Conservation (phyloP, 768 basidiomycete genomes). For the Suillus hirtellus region DNA sequence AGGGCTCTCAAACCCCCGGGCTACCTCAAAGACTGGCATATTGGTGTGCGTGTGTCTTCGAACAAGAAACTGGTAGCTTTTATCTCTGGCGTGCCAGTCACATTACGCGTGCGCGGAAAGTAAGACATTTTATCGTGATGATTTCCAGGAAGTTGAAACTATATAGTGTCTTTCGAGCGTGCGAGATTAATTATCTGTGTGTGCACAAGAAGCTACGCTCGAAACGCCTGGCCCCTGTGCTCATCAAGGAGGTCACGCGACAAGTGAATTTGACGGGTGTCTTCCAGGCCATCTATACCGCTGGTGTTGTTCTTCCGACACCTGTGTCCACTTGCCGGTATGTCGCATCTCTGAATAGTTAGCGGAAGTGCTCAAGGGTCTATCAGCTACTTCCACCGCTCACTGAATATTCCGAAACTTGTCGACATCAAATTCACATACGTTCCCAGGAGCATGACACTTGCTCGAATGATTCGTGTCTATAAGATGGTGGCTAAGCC, state of each 20-base stretch:
- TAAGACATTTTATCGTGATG: conserved; percentile 39
- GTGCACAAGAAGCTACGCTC: conserved; percentile 97
- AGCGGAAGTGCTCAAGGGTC: conserved; percentile 12
- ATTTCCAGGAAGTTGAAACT: conserved; percentile 11
- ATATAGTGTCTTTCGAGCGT: conserved; percentile 62
- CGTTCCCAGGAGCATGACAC: conserved; percentile 83
- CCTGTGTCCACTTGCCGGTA: conserved; percentile 85
- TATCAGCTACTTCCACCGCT: conserved; percentile 85
- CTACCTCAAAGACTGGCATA: conserved; percentile 91
- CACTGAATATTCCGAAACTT: conserved; percentile 89
- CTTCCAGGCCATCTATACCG: conserved; percentile 98
- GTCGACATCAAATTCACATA: conserved; percentile 88
- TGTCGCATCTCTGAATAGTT: conserved; percentile 20
- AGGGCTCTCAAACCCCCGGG: conserved; percentile 97
- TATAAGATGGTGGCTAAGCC: conserved; percentile 64
- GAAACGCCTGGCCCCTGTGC: conserved; percentile 90
- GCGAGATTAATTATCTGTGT: conserved; percentile 97
- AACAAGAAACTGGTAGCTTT: conserved; percentile 96
- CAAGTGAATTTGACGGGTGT: conserved; percentile 86
- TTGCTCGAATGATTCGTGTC: conserved; percentile 84
- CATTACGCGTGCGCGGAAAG: conserved; percentile 82
- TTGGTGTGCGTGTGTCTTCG: conserved; percentile 88
- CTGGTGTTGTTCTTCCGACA: conserved; percentile 89
- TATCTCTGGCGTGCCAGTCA: conserved; percentile 90
- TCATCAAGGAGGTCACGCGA: conserved; percentile 97